phyloP scores from a whole-genome alignment of 345 rosid species.

The Combretum micranthum region DNA sequence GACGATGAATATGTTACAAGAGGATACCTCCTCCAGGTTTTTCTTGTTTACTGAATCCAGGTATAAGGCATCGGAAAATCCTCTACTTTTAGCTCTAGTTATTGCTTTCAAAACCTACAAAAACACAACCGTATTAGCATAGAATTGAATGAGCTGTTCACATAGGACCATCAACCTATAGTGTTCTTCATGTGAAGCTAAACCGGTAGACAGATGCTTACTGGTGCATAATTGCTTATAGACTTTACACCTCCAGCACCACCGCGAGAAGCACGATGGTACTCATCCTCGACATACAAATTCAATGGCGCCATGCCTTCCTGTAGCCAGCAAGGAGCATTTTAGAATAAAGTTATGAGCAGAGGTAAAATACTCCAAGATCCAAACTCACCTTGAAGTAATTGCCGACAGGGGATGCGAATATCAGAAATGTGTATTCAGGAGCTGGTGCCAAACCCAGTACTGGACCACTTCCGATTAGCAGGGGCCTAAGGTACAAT shows the following conservation, averaged over 20 bases:
- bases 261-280: constrained; percentile 49
- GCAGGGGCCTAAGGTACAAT: constrained; percentile 74
- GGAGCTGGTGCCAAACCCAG: constrained; percentile 71
- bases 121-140: background rate
- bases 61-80: constrained; percentile 77
- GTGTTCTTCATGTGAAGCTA: no score
- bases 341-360: background rate
- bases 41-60: constrained; percentile 64
- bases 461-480: constrained; percentile 65
- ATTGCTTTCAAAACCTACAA: constrained; percentile 60
- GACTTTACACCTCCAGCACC: constrained; percentile 72
- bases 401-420: constrained; percentile 71
- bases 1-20: constrained; percentile 71
- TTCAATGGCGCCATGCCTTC: constrained; percentile 49
- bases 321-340: constrained; percentile 23
- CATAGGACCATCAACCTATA: no score
- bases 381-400: constrained; percentile 58
- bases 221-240: constrained; percentile 61
- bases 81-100: constrained; percentile 56
- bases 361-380: background rate
- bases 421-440: constrained; percentile 63
- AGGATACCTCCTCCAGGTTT: constrained; percentile 76
- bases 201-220: constrained; percentile 23
- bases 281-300: constrained; percentile 50
- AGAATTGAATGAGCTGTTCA: background rate